Conservation (phyloP, 495 filamentous ascomycete species). For the Trichoderma reesei region DNA sequence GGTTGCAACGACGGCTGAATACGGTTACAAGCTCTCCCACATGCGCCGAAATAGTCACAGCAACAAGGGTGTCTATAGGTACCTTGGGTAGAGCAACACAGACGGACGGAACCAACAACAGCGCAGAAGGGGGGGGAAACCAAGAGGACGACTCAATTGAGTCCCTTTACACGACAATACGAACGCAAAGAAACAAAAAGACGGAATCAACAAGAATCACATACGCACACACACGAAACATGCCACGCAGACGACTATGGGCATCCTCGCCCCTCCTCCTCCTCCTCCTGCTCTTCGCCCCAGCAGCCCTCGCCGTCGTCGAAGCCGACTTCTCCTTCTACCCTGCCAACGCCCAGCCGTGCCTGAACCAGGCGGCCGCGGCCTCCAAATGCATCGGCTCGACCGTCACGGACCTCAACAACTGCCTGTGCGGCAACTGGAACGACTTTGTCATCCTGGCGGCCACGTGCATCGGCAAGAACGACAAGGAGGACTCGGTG, state of each 20-base stretch:
- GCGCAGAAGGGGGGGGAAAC: background rate
- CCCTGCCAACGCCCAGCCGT: constrained; percentile 28
- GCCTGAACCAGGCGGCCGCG: constrained; percentile 27
- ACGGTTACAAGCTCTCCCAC: too few relatives aligned
- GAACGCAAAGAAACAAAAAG: background rate
- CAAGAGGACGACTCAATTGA: too few relatives aligned
- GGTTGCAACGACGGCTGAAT: too few relatives aligned
- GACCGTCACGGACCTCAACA: constrained; percentile 26
- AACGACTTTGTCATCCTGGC: constrained; percentile 34
- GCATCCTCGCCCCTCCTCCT: constrained; percentile 16
- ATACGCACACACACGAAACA: background rate
- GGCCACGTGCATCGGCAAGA: constrained; percentile 30
- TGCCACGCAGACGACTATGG: background rate
- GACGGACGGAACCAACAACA: background rate
- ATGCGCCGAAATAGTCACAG: too few relatives aligned
- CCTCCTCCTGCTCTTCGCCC: constrained; percentile 25
- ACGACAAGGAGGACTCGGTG: constrained; percentile 21
- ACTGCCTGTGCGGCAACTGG: constrained; percentile 34
- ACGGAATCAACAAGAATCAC: background rate
- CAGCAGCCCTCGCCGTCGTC: constrained; percentile 17
- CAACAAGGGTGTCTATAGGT: too few relatives aligned
- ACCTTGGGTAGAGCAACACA: too few relatives aligned
- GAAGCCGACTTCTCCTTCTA: constrained; percentile 34
- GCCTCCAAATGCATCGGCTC: constrained; percentile 22
- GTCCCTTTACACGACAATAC: too few relatives aligned